Evolutionary conservation across 2,329 filamentous ascomycete genomes (phyloP).

Genomic region (Epichloe aotearoae): DNA sequence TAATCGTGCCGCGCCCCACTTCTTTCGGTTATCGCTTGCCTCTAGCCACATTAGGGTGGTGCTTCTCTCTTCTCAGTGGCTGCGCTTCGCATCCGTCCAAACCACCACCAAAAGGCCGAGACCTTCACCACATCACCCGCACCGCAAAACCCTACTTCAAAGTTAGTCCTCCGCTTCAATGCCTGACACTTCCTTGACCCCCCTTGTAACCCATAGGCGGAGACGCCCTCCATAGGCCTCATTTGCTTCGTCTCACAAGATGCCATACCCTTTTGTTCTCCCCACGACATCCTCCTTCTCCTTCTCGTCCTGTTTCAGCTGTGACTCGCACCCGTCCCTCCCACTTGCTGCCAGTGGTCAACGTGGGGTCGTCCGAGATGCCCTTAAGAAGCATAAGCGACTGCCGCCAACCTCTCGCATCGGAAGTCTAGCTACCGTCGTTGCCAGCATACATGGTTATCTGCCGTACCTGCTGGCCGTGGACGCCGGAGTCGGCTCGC

Average conservation of each 20-base stretch:
- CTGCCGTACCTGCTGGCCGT: slow-evolving; percentile 73
- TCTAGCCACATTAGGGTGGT: too few species aligned
- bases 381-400: slow-evolving; percentile 80
- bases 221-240: not conserved
- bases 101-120: not conserved
- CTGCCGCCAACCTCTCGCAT: slow-evolving; percentile 59
- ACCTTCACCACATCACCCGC: not conserved
- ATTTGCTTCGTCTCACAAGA: slow-evolving; percentile 23
- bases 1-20: too few species aligned
- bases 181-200: not conserved
- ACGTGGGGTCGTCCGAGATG: slow-evolving; percentile 69
- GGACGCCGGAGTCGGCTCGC: slow-evolving; percentile 54
- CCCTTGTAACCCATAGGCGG: not conserved
- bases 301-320: slow-evolving; percentile 64
- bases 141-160: not conserved
- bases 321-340: slow-evolving; percentile 77
- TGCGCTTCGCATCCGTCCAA: too few species aligned
- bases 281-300: slow-evolving; percentile 83
- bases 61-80: too few species aligned
- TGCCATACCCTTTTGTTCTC: slow-evolving; percentile 82
- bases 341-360: slow-evolving; percentile 71
- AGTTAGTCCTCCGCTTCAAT: not conserved
- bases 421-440: slow-evolving; percentile 55
- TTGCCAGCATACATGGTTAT: slow-evolving; percentile 60
- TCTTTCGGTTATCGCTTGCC: too few species aligned